Base-by-base conservation (phyloP, 805 yeast genomes). In the Wickerhamomyces silvicola region DNA sequence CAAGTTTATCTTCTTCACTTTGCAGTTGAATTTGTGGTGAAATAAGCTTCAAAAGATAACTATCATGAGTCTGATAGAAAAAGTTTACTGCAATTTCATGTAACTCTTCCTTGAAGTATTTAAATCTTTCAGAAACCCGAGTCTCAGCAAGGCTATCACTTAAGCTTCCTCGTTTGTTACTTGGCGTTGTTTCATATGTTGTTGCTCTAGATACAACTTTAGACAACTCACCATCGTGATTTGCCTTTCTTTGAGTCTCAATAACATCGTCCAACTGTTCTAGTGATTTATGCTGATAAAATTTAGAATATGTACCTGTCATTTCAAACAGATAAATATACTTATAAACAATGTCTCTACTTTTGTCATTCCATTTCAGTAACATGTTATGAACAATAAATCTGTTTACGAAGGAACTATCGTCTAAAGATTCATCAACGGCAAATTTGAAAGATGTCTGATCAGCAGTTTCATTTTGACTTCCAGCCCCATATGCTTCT, bases 21-120 rank as follows among this genome's bases (percentile, higher is more conserved):
- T 72, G 66, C 17, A 81, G 46, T 51, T 88, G 97, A 28, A 87
- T 73, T 54, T 90, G 96, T 0, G 97, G 95, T 18, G 85, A 73
- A 6, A 81, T 62, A 26, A 90, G 63, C 37, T 77, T 77, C 19
- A 88, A 66, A 39, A 78, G 61, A 50, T 76, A 81, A 26, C 81
- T 73, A 32, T 78, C 74, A 25, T 55, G 63, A 4, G 65, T 50
- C 37, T 45, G 55, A 65, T 35, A 59, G 46, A 52, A 38, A 26
- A 59, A 52, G 3, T 56, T 59, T 1, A 59, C 54, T 6, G 56
- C 68, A 52, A 6, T 50, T 45, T 37, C 70, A 57, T 46, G 43
- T 22, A 85, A 53, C 20, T 72, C 76, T 4, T 66, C 62, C 23
- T 76, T 74, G 48, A 81, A 79, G 3, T 60, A 52, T 10, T 61